Evolutionary conservation across 1,139 yeast species (phyloP), one percentile per base, ranked within the genome.

Genomic region (Nakaseomyces delphensis): DNA sequence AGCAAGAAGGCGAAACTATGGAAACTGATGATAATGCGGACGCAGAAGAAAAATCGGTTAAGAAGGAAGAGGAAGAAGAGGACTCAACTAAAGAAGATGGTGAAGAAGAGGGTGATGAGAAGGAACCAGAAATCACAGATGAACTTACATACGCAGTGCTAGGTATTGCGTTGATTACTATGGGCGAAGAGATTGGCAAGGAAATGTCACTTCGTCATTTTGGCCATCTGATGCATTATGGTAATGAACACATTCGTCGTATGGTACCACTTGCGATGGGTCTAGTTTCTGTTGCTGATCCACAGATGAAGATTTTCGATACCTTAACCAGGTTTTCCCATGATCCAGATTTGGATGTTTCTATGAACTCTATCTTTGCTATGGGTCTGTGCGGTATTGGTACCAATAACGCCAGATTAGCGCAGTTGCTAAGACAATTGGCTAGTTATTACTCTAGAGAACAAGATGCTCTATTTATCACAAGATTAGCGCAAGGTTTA

Each of bases 351-450:
- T 69, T 85, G 55, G 95, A 86, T 59, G 96, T 93, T 45, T 96
- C 98, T 4, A 83, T 83, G 63, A 93, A 89, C 60, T 89, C 98
- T 23, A 89, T 91, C 49, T 89, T 85, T 59, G 80, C 96, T 36
- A 89, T 93, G 98, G 98, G 99, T 45, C 68, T 93, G 50, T 95
- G 91, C 52, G 98, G 98, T 60, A 93, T 96, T 23, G 99, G 99
- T 67, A 93, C 98, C 31, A 89, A 91, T 66, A 93, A 93, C 62
- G 98, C 99, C 7, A 83, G 99, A 69, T 73, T 93, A 53, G 97
- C 97, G 2, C 98, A 91, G 68, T 72, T 93, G 52, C 74, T 93
- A 58, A 78, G 98, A 64, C 97, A 91, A 65, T 74, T 93, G 57
- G 97, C 98, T 1, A 79, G 86, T 43, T 93, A 93, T 65, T 93